Evolutionary conservation across 495 filamentous ascomycete genomes (phyloP).

Genomic region (Daldinia concentrica): DNA sequence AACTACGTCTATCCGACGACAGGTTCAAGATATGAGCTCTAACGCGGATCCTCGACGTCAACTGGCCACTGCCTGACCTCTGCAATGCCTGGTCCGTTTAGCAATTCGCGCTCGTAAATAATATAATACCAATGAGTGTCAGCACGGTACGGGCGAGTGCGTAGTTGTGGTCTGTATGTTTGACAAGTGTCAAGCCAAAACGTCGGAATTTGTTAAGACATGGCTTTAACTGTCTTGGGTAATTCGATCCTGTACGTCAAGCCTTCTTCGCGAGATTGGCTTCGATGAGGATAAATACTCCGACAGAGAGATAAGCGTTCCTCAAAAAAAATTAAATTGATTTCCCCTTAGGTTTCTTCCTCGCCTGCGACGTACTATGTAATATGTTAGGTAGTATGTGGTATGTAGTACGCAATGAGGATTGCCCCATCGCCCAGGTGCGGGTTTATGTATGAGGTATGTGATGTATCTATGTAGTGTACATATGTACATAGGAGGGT

Average conservation of each 20-base stretch:
- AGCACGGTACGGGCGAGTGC: conserved; percentile 20
- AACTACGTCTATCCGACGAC: conserved; percentile 19
- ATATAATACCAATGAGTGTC: background rate
- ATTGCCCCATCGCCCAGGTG: background rate
- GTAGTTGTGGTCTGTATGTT: conserved; percentile 33
- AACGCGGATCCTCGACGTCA: conserved; percentile 6
- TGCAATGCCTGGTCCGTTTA: background rate
- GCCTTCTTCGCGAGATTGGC: conserved; percentile 27
- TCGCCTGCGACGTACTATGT: conserved; percentile 13
- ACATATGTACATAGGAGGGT: conserved; percentile 17
- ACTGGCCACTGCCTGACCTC: background rate
- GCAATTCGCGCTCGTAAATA: conserved; percentile 3
- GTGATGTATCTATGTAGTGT: background rate
- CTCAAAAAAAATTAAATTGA: conserved; percentile 39
- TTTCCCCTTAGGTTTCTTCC: conserved; percentile 30
- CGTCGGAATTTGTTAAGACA: conserved; percentile 24
- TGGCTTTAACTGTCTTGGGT: conserved; percentile 40
- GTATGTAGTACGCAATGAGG: background rate
- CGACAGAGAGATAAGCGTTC: conserved; percentile 47
- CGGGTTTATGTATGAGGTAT: too few species aligned
- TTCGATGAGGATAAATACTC: conserved; percentile 45
- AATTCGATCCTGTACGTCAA: conserved; percentile 38
- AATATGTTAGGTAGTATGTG: background rate
- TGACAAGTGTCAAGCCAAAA: conserved; percentile 39
- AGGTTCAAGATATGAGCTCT: conserved; percentile 7